Evolutionary conservation across 768 basidiomycete genomes (phyloP).

Genomic region (Leccinum uliginosum): DNA sequence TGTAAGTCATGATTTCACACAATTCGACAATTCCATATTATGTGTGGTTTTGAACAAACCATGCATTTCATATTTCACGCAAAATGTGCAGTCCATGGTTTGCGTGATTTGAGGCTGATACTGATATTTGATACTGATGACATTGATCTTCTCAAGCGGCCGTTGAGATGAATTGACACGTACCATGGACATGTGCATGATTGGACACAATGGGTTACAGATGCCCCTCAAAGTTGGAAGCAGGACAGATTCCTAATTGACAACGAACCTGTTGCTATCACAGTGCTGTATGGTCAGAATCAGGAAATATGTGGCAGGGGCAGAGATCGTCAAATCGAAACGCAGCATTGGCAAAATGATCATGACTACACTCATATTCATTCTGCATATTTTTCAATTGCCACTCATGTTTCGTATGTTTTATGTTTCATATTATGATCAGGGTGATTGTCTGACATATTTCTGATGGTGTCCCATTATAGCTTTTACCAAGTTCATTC

Average conservation of each 20-base stretch:
- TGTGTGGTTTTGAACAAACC: too few relatives aligned
- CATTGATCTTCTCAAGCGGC: too few relatives aligned
- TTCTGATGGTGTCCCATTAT: too few relatives aligned
- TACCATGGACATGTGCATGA: neutral
- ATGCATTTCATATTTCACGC: too few relatives aligned
- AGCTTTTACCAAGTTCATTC: neutral
- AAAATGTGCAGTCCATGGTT: too few relatives aligned
- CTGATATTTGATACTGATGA: too few relatives aligned
- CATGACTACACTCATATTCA: neutral
- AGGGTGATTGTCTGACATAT: too few relatives aligned
- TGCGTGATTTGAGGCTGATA: too few relatives aligned
- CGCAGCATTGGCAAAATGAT: neutral
- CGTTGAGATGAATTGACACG: neutral
- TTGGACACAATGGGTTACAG: neutral
- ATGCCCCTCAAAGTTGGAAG: neutral
- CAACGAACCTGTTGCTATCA: neutral
- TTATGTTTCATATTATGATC: too few relatives aligned
- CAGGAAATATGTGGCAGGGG: neutral
- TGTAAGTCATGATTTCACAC: neutral
- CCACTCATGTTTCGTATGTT: neutral
- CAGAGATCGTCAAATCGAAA: neutral
- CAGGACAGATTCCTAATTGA: neutral
- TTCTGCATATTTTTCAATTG: neutral
- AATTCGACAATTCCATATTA: neutral
- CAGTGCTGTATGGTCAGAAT: neutral